A percentile compares a stretch with the other conserved stretches of the same genome.
These are phyloP conservation scores for Golovinomyces cichoracearum DNA, from an alignment of 2,329 filamentous ascomycete species.

Conservation along the genomic window DNA sequence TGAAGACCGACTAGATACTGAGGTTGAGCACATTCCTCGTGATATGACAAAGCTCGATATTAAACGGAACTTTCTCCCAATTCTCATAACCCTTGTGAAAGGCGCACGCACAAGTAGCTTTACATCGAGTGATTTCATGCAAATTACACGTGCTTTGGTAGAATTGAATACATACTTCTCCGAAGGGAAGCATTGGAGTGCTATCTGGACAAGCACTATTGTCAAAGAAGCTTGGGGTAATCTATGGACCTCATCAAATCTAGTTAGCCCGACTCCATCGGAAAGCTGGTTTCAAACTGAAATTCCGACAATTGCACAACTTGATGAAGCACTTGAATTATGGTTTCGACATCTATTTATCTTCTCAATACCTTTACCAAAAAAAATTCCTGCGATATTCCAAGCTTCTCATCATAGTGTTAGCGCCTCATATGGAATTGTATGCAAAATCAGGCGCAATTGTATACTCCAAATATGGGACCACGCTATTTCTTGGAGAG, in stretches of 20 bases:
- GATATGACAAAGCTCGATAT: constrained; percentile 17
- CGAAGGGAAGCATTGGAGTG: constrained; percentile 20
- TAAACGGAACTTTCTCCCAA: constrained; percentile 26
- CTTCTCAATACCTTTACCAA: constrained; percentile 21
- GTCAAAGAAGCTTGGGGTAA: constrained; percentile 22
- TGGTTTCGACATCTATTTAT: constrained; percentile 24
- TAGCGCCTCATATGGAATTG: constrained; percentile 32
- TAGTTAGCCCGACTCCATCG: constrained; percentile 18
- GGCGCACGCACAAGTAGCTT: constrained; percentile 23
- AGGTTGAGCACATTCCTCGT: constrained; percentile 17
- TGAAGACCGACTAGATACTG: constrained; percentile 22
- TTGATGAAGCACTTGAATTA: constrained; percentile 21
- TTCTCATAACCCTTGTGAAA: constrained; percentile 23
- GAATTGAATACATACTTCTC: constrained; percentile 16
- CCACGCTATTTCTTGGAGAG: constrained; percentile 34
- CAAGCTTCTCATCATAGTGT: constrained; percentile 37
- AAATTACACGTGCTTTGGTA: constrained; percentile 10
- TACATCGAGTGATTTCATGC: constrained; percentile 21
- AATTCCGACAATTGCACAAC: constrained; percentile 20
- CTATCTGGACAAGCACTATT: constrained; percentile 21
- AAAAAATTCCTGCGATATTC: constrained; percentile 26
- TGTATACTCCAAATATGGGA: constrained; percentile 38
- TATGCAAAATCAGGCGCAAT: constrained; percentile 33
- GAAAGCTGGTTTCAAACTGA: constrained; percentile 21
- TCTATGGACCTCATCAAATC: constrained; percentile 21